Evolutionary conservation across 305 asterid species (phyloP).

Genomic region (Striga hermonthica): DNA sequence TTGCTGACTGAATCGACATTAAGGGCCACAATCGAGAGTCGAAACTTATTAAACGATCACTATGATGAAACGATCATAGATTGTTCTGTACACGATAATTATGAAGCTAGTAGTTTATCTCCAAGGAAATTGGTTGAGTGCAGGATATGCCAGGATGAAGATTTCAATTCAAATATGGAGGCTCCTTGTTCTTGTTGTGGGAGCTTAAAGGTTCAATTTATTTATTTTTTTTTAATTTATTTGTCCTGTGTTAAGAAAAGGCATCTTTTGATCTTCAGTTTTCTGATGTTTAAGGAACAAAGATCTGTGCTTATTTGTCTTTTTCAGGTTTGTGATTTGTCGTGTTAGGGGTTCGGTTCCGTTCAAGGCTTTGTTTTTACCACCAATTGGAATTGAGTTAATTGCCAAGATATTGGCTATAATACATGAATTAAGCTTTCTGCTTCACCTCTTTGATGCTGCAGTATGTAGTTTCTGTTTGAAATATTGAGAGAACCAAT

Average conservation of each 20-base stretch:
- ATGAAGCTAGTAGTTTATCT: not conserved
- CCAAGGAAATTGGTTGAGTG: not conserved
- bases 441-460: too few relatives aligned
- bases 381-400: too few relatives aligned
- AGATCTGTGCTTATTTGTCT: too few relatives aligned
- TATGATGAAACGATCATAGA: constrained; percentile 30
- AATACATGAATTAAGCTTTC: too few relatives aligned
- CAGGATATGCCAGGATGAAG: constrained; percentile 90
- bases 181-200: constrained; percentile 93
- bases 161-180: constrained; percentile 71
- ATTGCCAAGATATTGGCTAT: too few relatives aligned
- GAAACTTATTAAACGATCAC: constrained; percentile 29
- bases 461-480: too few relatives aligned
- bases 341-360: too few relatives aligned
- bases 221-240: not conserved
- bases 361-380: too few relatives aligned
- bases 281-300: too few relatives aligned
- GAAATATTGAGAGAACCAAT: too few relatives aligned
- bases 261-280: too few relatives aligned
- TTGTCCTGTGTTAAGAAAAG: not conserved
- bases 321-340: too few relatives aligned
- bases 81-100: not conserved
- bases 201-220: constrained; percentile 70
- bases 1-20: constrained; percentile 81
- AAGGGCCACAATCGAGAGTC: constrained; percentile 74